Base-by-base conservation (phyloP, 2,329 filamentous ascomycete genomes). In the Pyricularia sp. region DNA sequence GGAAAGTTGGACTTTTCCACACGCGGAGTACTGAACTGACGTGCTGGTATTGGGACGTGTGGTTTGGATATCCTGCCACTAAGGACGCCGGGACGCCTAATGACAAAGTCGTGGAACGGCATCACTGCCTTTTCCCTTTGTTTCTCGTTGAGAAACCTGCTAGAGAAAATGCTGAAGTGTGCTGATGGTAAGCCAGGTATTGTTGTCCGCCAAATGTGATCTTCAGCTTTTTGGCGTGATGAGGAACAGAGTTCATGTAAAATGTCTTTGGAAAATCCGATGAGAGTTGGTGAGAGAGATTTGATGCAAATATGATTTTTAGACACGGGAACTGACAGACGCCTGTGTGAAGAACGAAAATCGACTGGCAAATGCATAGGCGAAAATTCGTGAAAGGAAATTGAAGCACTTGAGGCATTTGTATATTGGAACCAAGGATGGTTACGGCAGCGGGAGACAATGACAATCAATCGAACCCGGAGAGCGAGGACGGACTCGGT, bases 21-120 rank as follows among this genome's bases (percentile, higher is more conserved):
- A 4, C 58, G 58, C 58, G 17, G 58, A 61, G 11, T 61, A 23
- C 11, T 61, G 58, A 14, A 12, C 58, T 61, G n/a, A 10, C 58
- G 58, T 17, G 4, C 25, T 3, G 10, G 5, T 17, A 23, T 14
- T 61, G 23, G 14, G 23, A 61, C 20, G 14, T 50, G 12, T n/a
- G 36, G 36, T 26, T 55, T 66, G 36, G 65, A 50, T n/a, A 66
- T 55, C 12, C 65, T n/a, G 36, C 65, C 65, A 10, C 33, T 66
- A 20, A 66, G 33, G 14, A 66, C 25, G 65, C 36, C 36, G n/a
- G 65, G 58, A n/a, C 58, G 58, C 9, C 58, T 61, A n/a, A 28
- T 61, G 58, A 61, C 7, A 14, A 28, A 25, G 14, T 61, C 58
- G 23, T 28, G 25, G 23, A 61, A 61, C n/a, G 58, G 58, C 58